Conservation (phyloP, 768 basidiomycete genomes). For the Asterophora parasitica region DNA sequence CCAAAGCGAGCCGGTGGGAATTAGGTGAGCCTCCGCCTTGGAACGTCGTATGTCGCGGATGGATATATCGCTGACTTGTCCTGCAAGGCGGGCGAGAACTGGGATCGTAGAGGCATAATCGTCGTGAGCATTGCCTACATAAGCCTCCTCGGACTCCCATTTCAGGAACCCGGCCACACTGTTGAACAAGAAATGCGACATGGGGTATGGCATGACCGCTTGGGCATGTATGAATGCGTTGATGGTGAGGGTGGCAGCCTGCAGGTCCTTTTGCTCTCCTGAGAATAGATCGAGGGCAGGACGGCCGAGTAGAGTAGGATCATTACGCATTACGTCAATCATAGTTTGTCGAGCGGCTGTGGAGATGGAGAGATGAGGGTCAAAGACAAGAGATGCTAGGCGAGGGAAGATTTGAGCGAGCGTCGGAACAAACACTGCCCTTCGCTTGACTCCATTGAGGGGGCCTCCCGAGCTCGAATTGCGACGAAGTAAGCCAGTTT, state of each 20-base stretch:
- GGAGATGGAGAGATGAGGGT: slow-evolving; percentile 50
- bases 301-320: slow-evolving; percentile 61
- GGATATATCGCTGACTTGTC: slow-evolving; percentile 68
- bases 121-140: slow-evolving; percentile 37
- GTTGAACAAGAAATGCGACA: slow-evolving; percentile 66
- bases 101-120: slow-evolving; percentile 54
- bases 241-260: slow-evolving; percentile 46
- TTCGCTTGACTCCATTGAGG: slow-evolving; percentile 44
- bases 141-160: slow-evolving; percentile 38
- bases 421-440: slow-evolving; percentile 63
- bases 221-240: slow-evolving; percentile 56
- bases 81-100: slow-evolving; percentile 51
- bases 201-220: slow-evolving; percentile 52
- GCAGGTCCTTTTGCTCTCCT: slow-evolving; percentile 43
- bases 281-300: slow-evolving; percentile 57
- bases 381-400: slow-evolving; percentile 48
- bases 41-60: slow-evolving; percentile 68
- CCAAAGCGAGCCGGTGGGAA: slow-evolving; percentile 71
- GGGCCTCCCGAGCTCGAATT: slow-evolving; percentile 52
- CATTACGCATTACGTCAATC: slow-evolving; percentile 69
- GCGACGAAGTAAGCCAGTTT: slow-evolving; percentile 41
- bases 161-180: slow-evolving; percentile 67
- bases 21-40: slow-evolving; percentile 62
- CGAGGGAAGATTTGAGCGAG: slow-evolving; percentile 51
- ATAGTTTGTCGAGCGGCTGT: slow-evolving; percentile 52